Percentiles rank a stretch among this genome's conserved stretches.
phyloP scores from a whole-genome alignment of 2,329 filamentous ascomycete genomes.

The Lecanoromycetidae sp. region DNA sequence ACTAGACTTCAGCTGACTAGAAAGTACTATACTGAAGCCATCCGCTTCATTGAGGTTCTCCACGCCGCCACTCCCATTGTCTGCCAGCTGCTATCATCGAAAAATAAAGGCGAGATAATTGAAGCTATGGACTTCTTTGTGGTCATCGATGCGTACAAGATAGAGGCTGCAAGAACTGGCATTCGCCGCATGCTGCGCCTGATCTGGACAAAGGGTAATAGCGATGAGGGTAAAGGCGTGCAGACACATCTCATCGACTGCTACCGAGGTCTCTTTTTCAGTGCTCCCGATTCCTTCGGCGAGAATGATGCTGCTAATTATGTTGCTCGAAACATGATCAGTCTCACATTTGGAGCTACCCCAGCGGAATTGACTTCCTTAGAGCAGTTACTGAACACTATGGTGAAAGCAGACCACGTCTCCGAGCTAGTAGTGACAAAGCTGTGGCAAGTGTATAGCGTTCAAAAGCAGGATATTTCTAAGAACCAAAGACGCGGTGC shows the following conservation, averaged over 20 bases:
- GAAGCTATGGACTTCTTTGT: slow-evolving; percentile 99
- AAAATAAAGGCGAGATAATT: slow-evolving; percentile 97
- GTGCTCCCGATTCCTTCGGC: slow-evolving; percentile 78
- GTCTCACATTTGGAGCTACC: slow-evolving; percentile 87
- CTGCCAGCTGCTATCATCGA: slow-evolving; percentile 78
- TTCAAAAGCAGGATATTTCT: slow-evolving; percentile 87
- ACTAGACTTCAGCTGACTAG: slow-evolving; percentile 77
- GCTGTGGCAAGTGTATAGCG: slow-evolving; percentile 93
- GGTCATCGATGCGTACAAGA: slow-evolving; percentile 87
- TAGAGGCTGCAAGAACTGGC: slow-evolving; percentile 82
- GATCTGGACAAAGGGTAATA: slow-evolving; percentile 99
- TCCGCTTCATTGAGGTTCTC: slow-evolving; percentile 85
- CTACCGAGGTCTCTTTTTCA: slow-evolving; percentile 91
- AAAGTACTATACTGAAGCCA: slow-evolving; percentile 83
- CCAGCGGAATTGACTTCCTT: slow-evolving; percentile 90
- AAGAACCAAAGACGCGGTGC: slow-evolving; percentile 79
- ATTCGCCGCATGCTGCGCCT: slow-evolving; percentile 91
- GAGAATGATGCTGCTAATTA: slow-evolving; percentile 88
- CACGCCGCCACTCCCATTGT: slow-evolving; percentile 70
- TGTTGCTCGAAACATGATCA: slow-evolving; percentile 97
- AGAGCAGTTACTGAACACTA: slow-evolving; percentile 86
- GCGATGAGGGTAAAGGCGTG: slow-evolving; percentile 95
- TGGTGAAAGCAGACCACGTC: slow-evolving; percentile 90
- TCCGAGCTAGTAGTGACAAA: slow-evolving; percentile 78
- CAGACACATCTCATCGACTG: slow-evolving; percentile 94